Conservation (phyloP, 2,329 filamentous ascomycete genomes). For the Fusarium sulawesiense region DNA sequence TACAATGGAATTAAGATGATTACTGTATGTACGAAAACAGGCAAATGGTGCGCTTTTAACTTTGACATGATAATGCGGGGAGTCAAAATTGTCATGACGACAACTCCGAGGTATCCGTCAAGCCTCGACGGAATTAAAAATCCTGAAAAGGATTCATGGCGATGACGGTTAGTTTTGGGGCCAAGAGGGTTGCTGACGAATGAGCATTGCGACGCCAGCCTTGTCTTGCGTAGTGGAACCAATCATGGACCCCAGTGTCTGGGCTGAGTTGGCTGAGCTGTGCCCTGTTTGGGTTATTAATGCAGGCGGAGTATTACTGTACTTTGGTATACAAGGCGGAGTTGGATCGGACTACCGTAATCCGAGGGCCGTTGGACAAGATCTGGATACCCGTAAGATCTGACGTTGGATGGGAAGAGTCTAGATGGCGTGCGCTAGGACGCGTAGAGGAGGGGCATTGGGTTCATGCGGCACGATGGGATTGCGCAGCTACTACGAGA, state of each 20-base stretch:
- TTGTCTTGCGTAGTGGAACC: background rate
- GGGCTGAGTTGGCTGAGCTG: background rate
- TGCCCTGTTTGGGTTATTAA: background rate
- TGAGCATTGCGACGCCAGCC: background rate
- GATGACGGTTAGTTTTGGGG: background rate
- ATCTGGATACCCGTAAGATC: background rate
- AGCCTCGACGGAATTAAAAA: background rate
- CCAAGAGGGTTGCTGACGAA: background rate
- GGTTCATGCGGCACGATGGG: background rate
- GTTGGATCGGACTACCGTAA: background rate
- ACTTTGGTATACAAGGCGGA: background rate
- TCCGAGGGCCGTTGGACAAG: background rate
- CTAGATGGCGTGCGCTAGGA: background rate
- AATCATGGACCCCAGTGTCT: background rate
- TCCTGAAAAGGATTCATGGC: conserved; percentile 2
- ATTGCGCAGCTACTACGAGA: background rate
- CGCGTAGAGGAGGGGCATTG: background rate
- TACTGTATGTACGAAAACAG: background rate
- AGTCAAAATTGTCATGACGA: conserved; percentile 1
- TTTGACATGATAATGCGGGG: background rate
- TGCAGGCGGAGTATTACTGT: background rate
- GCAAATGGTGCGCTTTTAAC: background rate
- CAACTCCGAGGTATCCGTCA: conserved; percentile 18
- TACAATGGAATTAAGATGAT: background rate
- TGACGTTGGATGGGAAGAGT: background rate